Base-by-base conservation (phyloP, 192 early-diverging fungal species). In the Dissophora ornata region DNA sequence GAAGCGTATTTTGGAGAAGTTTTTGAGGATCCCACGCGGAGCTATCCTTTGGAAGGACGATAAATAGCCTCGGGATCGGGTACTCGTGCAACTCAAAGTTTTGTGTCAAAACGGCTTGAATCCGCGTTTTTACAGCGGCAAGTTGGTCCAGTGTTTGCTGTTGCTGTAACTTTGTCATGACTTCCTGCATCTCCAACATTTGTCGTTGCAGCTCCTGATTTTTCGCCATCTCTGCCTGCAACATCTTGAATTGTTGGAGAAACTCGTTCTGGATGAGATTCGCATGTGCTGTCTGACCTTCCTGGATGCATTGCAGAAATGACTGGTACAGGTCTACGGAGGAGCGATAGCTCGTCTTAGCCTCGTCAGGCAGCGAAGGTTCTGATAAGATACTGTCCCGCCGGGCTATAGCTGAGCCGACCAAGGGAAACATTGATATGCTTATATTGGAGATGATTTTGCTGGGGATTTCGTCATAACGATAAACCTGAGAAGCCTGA, bases 191-290 rank as follows among this genome's bases (percentile, higher is more conserved):
- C 26, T 51, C 26, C n/a, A 51, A 6, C 49, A 65, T 65, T 3
- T 28, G 36, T 28, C 54, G 24, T 28, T 54, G 51, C 26, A 45
- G 34, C 3, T 49, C 48, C 21, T 15, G 16, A 24, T 62, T 62
- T 15, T 34, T 34, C 26, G 47, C 47, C 48, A 62, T 62, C 24
- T 21, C 60, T 2, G 22, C 32, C 34, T 62, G 44, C 3, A 51
- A 22, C 13, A 28, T 32, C 33, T n/a, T 13, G 19, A 36, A 41
- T 3, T 62, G 59, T 2, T 38, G 11, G 29, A 16, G 32, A 19
- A 62, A 62, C 12, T 62, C 47, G 42, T 62, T 9, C 22, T 30
- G 7, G 21, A 50, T 22, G 24, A 22, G 22, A 28, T 51, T 28
- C 8, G 49, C 49, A 13, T 51, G 49, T 22, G 8, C 49, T 28